Base-by-base conservation (phyloP, 108 stramenopile genomes). In the Skeletonema tropicum region DNA sequence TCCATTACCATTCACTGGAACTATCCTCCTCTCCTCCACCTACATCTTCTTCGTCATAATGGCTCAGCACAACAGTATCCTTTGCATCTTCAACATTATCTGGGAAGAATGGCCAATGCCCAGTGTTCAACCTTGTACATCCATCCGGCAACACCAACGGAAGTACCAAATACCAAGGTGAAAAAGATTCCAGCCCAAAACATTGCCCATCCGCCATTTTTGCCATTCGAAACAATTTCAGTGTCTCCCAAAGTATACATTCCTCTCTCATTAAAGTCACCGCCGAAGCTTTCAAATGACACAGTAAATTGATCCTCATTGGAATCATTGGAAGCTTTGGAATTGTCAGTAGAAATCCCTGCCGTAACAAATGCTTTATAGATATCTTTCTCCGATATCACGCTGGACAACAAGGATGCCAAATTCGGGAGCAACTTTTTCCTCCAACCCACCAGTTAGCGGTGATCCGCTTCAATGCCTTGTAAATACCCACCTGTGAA, bases 101-200 rank as follows among this genome's bases (percentile, higher is more conserved):
- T 10, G 52, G 52, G 23, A 55, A 55, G 52, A 55, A 55, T 9
- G 52, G 52, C 52, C 52, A 55, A 55, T 55, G 52, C 3, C 57
- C 58, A 10, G n/a, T 59, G 32, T 35, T 75, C 75, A 21, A 29
- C 61, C 30, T 57, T 45, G 29, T 75, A 75, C 26, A 68, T 14
- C 66, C 66, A 75, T n/a, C 55, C 21, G 21, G 38, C 66, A 13
- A 75, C 39, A 46, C 26, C 46, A 21, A 10, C 11, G 10, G 68
- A 52, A 31, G 46, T 25, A 35, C 52, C 36, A 25, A 75, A 23
- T 9, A 75, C 58, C 7, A 75, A 14, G 1, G 59, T 38, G 3
- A 75, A 30, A 14, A 77, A 60, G 13, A 68, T 62, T 11, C 76
- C 76, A 12, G 63, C 64, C 36, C 57, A 70, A 45, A 75, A 75